Conservation (phyloP, 345 rosid genomes). For the Angophora floribunda region DNA sequence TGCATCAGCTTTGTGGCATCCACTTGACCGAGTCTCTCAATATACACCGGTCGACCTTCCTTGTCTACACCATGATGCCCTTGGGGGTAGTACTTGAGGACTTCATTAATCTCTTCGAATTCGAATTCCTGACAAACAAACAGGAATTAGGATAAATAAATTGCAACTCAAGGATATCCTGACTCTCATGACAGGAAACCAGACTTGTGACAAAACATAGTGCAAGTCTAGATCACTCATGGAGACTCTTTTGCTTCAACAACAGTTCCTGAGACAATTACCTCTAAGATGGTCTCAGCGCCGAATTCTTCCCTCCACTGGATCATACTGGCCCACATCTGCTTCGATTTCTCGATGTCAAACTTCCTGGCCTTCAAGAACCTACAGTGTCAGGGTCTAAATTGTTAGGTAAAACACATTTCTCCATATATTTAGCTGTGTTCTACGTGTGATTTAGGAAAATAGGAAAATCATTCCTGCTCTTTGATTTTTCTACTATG, state of each 20-base stretch:
- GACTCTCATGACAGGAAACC: neutral
- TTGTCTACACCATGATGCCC: slow-evolving; percentile 94
- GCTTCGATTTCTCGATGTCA: slow-evolving; percentile 81
- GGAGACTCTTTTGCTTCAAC: neutral
- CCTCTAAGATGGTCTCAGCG: slow-evolving; percentile 66
- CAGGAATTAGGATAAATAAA: neutral
- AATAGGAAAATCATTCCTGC: neutral
- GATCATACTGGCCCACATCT: slow-evolving; percentile 92
- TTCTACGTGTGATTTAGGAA: neutral
- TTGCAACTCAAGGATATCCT: neutral
- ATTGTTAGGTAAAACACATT: neutral
- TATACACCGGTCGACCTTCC: slow-evolving; percentile 90
- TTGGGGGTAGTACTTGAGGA: slow-evolving; percentile 72
- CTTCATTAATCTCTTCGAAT: slow-evolving; percentile 57
- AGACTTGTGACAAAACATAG: neutral
- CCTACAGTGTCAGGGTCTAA: slow-evolving; percentile 15
- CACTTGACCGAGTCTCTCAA: slow-evolving; percentile 81
- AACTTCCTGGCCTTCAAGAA: slow-evolving; percentile 93
- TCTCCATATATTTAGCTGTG: neutral
- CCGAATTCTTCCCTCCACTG: slow-evolving; percentile 88
- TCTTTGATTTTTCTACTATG: neutral
- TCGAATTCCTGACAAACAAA: slow-evolving; percentile 52
- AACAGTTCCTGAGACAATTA: neutral
- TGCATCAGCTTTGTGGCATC: slow-evolving; percentile 89
- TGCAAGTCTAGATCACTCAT: neutral